Percentiles rank a stretch among this genome's conserved stretches.
phyloP scores from a whole-genome alignment of 1,139 yeast species.

The Pichia sp. region DNA sequence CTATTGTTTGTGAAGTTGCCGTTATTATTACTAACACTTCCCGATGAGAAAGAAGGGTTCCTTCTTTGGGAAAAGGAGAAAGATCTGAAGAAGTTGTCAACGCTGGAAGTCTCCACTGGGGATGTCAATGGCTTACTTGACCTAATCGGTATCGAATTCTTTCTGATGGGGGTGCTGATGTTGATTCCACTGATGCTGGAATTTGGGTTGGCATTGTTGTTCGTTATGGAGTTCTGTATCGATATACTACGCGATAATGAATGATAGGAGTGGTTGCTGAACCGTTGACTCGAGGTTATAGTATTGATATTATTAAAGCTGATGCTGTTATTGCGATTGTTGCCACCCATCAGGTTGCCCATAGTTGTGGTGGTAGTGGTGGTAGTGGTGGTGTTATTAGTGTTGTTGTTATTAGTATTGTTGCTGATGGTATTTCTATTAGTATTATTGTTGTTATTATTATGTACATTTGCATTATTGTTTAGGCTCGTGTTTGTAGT shows the following conservation, averaged over 20 bases:
- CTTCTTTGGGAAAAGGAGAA: slow-evolving; percentile 31
- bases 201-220: not conserved
- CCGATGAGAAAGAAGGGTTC: slow-evolving; percentile 18
- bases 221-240: not conserved
- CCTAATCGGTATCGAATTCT: slow-evolving; percentile 28
- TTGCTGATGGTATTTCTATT: too few relatives aligned
- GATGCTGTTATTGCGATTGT: not conserved
- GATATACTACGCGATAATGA: slow-evolving; percentile 14
- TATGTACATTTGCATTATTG: not conserved
- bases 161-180: slow-evolving; percentile 12
- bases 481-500: not conserved
- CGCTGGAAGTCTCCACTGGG: slow-evolving; percentile 33
- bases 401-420: not conserved
- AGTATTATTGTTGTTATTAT: not conserved
- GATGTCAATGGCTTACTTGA: slow-evolving; percentile 35
- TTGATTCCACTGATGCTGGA: not conserved
- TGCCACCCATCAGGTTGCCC: too few relatives aligned
- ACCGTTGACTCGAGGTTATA: slow-evolving; percentile 4
- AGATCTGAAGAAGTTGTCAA: slow-evolving; percentile 32
- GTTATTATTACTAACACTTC: slow-evolving; percentile 6
- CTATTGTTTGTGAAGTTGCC: not conserved
- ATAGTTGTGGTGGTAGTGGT: too few relatives aligned
- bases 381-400: not conserved
- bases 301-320: not conserved
- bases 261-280: slow-evolving; percentile 3